Percentiles rank a stretch among this genome's conserved stretches.
phyloP scores from a whole-genome alignment of 73 alveolate genomes.

The Halteria grandinella region DNA sequence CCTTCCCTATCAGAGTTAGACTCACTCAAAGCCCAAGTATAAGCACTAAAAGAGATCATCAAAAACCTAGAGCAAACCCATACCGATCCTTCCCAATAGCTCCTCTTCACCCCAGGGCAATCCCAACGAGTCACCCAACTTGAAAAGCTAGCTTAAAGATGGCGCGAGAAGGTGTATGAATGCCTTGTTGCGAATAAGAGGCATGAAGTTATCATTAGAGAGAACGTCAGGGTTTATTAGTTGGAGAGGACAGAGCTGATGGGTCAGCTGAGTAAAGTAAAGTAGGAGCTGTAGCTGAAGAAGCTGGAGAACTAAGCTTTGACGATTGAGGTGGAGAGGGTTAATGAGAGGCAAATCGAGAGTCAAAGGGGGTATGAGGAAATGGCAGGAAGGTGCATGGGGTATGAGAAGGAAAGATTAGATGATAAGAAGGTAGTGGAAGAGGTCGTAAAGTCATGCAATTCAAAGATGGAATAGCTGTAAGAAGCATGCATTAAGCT shows the following conservation, averaged over 20 bases:
- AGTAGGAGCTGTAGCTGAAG: not conserved
- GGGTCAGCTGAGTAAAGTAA: not conserved
- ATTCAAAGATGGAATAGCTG: too few species aligned
- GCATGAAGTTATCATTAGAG: slow-evolving; percentile 30
- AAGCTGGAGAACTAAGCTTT: not conserved
- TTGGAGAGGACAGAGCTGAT: not conserved
- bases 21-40: slow-evolving; percentile 11
- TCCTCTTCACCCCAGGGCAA: not conserved
- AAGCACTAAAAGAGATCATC: slow-evolving; percentile 18
- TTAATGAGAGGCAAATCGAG: too few species aligned
- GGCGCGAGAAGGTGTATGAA: slow-evolving; percentile 42
- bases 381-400: too few species aligned
- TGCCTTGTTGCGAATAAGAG: slow-evolving; percentile 33
- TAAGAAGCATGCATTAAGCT: too few species aligned
- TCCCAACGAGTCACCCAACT: not conserved
- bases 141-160: slow-evolving; percentile 2
- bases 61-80: not conserved
- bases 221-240: not conserved
- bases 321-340: too few species aligned
- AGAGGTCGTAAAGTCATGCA: too few species aligned
- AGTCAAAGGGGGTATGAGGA: too few species aligned
- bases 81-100: not conserved
- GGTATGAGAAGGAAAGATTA: too few species aligned
- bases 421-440: too few species aligned
- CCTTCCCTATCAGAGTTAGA: slow-evolving; percentile 17